phyloP scores from a whole-genome alignment of 164 flowering plant genomes.

The Tetracentron sinense region DNA sequence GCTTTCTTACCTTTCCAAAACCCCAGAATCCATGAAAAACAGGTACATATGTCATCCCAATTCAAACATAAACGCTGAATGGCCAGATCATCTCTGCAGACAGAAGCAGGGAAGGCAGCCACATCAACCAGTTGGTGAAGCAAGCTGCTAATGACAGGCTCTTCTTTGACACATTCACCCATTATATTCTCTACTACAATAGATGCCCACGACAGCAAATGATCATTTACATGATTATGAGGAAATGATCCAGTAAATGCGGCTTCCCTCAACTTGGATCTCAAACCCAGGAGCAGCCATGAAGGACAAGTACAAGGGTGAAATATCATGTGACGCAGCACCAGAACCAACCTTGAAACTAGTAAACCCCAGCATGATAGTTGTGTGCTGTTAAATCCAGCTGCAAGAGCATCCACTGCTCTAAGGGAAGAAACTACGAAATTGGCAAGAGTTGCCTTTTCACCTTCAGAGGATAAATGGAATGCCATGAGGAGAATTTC shows the following conservation, averaged over 20 bases:
- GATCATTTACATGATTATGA: slow-evolving; percentile 26
- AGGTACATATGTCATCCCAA: slow-evolving; percentile 47
- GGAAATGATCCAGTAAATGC: slow-evolving; percentile 24
- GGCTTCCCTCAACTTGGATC: slow-evolving; percentile 64
- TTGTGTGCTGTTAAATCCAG: slow-evolving; percentile 34
- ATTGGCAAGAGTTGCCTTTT: slow-evolving; percentile 52
- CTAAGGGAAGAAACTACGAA: slow-evolving; percentile 46
- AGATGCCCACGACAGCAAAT: slow-evolving; percentile 56
- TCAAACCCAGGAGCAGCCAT: slow-evolving; percentile 57
- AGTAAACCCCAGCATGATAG: slow-evolving; percentile 82
- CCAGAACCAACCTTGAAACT: slow-evolving; percentile 75
- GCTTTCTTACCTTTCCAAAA: slow-evolving; percentile 78
- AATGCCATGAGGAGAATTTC: slow-evolving; percentile 88
- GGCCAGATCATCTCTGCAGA: slow-evolving; percentile 34
- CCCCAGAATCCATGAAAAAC: slow-evolving; percentile 52
- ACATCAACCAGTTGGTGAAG: slow-evolving; percentile 63
- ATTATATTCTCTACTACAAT: slow-evolving; percentile 38
- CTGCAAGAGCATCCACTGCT: slow-evolving; percentile 35
- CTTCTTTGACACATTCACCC: slow-evolving; percentile 45
- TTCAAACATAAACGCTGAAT: slow-evolving; percentile 39
- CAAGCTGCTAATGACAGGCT: slow-evolving; percentile 37
- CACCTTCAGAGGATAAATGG: slow-evolving; percentile 66
- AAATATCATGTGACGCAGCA: slow-evolving; percentile 77
- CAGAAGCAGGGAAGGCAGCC: slow-evolving; percentile 39
- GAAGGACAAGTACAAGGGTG: slow-evolving; percentile 61